phyloP scores from a whole-genome alignment of 2,329 filamentous ascomycete genomes.

The Cordyceps farinosa region DNA sequence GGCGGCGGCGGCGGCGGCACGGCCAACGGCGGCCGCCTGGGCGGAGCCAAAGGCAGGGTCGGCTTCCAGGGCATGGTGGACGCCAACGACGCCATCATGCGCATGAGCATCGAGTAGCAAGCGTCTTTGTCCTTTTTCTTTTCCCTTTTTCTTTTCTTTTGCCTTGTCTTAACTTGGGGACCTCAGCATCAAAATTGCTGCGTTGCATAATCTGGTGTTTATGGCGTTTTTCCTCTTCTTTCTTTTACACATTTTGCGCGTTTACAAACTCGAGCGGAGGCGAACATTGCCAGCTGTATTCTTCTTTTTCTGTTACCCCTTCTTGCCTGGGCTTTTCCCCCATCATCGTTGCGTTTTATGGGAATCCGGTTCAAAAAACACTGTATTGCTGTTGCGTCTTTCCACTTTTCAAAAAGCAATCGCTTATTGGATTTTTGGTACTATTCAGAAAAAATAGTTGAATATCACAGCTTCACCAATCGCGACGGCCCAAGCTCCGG shows the following conservation, averaged over 20 bases:
- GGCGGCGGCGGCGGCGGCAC: constrained; percentile 29
- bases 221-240: background rate
- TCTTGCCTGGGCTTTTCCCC: no score
- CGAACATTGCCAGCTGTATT: no score
- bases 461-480: no score
- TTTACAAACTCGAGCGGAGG: no score
- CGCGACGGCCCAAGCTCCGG: no score
- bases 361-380: no score
- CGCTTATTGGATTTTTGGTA: no score
- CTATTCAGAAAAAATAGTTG: background rate
- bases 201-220: constrained; percentile 17
- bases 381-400: no score
- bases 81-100: constrained; percentile 92
- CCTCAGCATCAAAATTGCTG: background rate
- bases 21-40: constrained; percentile 38
- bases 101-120: constrained; percentile 88
- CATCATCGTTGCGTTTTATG: no score
- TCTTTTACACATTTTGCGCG: background rate
- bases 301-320: background rate
- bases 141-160: background rate
- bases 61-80: constrained; percentile 92
- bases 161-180: background rate
- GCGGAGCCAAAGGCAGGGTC: constrained; percentile 57
- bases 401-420: no score
- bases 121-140: background rate